These are phyloP conservation scores for Stemphylium beticola DNA, from an alignment of 2,329 filamentous ascomycete genomes.

Conservation along the genomic window DNA sequence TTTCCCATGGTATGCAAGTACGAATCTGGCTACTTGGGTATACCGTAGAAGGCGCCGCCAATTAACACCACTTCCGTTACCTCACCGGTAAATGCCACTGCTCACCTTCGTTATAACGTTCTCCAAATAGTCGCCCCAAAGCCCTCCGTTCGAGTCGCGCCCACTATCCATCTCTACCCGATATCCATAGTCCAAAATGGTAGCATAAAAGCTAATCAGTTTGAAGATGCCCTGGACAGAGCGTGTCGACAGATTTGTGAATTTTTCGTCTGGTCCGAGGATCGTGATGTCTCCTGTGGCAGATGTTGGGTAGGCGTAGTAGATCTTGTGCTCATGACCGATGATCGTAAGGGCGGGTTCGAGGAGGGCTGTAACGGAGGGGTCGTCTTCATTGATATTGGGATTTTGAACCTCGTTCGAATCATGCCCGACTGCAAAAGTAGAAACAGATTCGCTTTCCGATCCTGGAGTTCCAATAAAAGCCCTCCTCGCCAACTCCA, in stretches of 20 bases:
- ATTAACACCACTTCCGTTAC: neutral
- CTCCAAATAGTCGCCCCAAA: neutral
- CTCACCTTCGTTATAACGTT: neutral
- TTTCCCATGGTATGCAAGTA: too few relatives aligned
- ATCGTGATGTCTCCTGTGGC: neutral
- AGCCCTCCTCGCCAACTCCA: conserved; percentile 11
- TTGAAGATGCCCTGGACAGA: neutral
- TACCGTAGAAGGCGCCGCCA: neutral
- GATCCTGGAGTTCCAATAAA: neutral
- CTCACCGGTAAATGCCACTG: neutral
- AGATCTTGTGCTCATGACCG: neutral
- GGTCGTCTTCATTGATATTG: neutral
- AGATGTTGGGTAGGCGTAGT: neutral
- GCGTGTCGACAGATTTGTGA: neutral
- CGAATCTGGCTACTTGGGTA: too few relatives aligned
- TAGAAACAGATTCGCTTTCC: neutral
- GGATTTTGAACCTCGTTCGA: neutral
- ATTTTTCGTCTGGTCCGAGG: neutral
- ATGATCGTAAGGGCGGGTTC: neutral
- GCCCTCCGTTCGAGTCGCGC: neutral
- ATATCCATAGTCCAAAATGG: conserved; percentile 18
- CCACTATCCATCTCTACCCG: conserved; percentile 6
- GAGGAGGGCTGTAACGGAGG: neutral
- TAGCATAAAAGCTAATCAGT: neutral
- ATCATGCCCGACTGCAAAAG: neutral